Evolutionary conservation across 139 green algal genomes (phyloP).

Genomic region (Closterium sp.): DNA sequence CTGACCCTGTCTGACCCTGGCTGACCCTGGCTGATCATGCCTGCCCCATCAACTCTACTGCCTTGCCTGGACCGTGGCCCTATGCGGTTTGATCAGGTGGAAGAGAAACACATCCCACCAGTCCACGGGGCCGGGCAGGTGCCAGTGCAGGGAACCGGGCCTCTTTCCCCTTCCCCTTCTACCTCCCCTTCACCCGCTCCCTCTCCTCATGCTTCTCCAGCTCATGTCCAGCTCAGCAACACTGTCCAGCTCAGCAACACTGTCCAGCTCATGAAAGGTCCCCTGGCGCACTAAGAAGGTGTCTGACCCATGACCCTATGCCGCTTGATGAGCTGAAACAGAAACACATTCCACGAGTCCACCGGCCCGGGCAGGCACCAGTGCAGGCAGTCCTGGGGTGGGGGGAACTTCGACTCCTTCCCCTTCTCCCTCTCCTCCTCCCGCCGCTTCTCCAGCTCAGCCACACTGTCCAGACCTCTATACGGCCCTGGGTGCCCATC

Average conservation of each 20-base stretch:
- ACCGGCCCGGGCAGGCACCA: slow-evolving; percentile 26
- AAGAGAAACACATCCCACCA: slow-evolving; percentile 44
- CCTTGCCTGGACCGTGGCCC: background rate
- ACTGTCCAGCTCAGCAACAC: too few species aligned
- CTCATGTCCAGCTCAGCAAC: background rate
- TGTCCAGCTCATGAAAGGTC: background rate
- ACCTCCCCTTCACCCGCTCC: background rate
- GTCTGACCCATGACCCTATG: too few species aligned
- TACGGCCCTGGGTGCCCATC: slow-evolving; percentile 31
- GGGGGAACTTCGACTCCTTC: background rate
- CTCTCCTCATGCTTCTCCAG: too few species aligned
- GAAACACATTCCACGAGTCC: slow-evolving; percentile 35
- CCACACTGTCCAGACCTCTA: background rate
- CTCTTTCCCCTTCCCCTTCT: background rate
- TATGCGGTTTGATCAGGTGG: slow-evolving; percentile 3
- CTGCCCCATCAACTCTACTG: background rate
- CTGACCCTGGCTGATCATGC: background rate
- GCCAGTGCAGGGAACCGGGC: slow-evolving; percentile 25
- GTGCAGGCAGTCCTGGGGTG: slow-evolving; percentile 32
- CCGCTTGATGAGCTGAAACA: slow-evolving; percentile 23
- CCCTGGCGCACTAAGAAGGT: slow-evolving; percentile 19
- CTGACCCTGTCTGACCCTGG: too few species aligned
- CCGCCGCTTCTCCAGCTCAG: background rate
- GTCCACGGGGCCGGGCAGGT: slow-evolving; percentile 11
- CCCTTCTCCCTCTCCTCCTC: background rate